Evolutionary conservation across 495 filamentous ascomycete species (phyloP), one percentile per base, ranked within the genome.

Genomic region (Cercophora newfieldiana): DNA sequence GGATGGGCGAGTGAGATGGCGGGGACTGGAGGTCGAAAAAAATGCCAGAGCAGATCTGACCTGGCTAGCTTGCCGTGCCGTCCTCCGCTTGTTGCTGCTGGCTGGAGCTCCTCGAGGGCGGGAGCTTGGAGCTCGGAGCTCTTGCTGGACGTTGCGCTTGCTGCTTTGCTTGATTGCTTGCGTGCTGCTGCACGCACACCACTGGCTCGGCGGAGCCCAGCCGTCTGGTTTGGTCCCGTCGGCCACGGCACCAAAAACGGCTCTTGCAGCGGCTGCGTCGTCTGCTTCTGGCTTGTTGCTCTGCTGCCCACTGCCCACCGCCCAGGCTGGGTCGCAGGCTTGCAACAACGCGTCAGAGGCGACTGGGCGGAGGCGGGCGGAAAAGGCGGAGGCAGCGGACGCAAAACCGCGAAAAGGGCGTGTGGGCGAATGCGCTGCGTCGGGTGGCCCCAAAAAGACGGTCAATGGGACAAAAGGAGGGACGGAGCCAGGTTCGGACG

Each of bases 401-500:
- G 58, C 31, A 7, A 37, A 44, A 44, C 4, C 37, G 3, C 37
- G 18, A 44, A 44, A 16, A 6, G 37, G 37, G 10, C 37, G 3
- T 44, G 37, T 44, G 37, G n/a, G 60, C 33, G 59, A 25, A 33
- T 24, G 14, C 21, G 30, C 16, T 16, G 59, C 59, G 60, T 14
- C 21, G 48, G 4, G 48, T 4, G 5, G 48, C 48, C 47, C 30
- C 26, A 29, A 33, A 31, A 53, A 29, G 60, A 50, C 47, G 47
- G 60, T 62, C 47, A 51, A 37, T 58, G 25, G 55, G 55, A 26
- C 53, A 53, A 65, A 58, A 59, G 66, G 65, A 65, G 37, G 62
- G 47, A 37, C 29, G 63, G 69, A 67, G 54, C 64, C 53, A 57
- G 61, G 65, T 63, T 67, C 54, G 64, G 63, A 50, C 66, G 68